These are phyloP conservation scores for Drechslerella coelobrocha DNA, from an alignment of 2,329 filamentous ascomycete species.

Conservation along the genomic window DNA sequence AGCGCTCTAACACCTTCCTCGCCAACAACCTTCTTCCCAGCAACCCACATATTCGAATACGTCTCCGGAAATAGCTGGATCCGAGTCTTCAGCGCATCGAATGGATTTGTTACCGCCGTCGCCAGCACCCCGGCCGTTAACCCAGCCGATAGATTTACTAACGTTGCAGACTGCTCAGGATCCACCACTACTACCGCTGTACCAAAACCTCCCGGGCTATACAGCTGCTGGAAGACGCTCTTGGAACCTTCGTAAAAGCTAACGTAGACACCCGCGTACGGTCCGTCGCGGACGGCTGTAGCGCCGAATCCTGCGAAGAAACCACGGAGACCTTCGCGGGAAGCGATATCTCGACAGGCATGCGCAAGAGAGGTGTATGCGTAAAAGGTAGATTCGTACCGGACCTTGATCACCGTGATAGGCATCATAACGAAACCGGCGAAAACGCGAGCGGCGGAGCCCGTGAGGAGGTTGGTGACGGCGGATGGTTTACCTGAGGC, in stretches of 20 bases:
- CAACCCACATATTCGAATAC: conserved; percentile 83
- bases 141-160: conserved; percentile 85
- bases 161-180: conserved; percentile 62
- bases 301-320: conserved; percentile 95
- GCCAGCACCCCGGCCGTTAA: conserved; percentile 80
- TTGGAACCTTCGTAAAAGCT: conserved; percentile 90
- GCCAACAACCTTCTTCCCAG: conserved; percentile 75
- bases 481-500: conserved; percentile 77
- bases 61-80: conserved; percentile 84
- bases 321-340: conserved; percentile 75
- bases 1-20: conserved; percentile 82
- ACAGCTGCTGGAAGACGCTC: conserved; percentile 63
- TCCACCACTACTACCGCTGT: conserved; percentile 30
- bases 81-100: conserved; percentile 94
- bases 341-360: conserved; percentile 76
- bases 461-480: conserved; percentile 83
- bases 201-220: conserved; percentile 53
- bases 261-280: conserved; percentile 93
- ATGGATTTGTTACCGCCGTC: conserved; percentile 91
- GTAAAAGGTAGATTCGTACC: conserved; percentile 89
- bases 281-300: conserved; percentile 91
- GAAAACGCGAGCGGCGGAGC: conserved; percentile 80
- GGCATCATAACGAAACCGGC: conserved; percentile 95
- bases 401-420: conserved; percentile 93
- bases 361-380: conserved; percentile 76